phyloP scores from a whole-genome alignment of 2,329 filamentous ascomycete species.

The Ceratocystis alfenasii region DNA sequence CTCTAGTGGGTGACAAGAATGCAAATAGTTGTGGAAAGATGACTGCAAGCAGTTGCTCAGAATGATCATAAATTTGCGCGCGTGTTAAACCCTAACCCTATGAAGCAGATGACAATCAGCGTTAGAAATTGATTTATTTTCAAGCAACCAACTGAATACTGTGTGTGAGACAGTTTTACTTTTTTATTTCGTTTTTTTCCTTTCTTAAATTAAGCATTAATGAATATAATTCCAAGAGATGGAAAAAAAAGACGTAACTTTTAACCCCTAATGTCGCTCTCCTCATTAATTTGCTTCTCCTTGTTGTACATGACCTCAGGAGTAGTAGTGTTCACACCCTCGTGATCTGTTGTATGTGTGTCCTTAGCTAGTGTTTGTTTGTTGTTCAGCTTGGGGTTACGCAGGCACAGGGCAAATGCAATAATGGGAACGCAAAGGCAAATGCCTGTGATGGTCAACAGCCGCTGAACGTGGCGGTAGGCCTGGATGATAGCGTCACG shows the following conservation, averaged over 20 bases:
- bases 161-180: too few relatives aligned
- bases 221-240: background rate
- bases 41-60: background rate
- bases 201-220: too few relatives aligned
- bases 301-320: background rate
- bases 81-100: background rate
- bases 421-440: conserved; percentile 39
- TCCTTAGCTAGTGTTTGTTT: conserved; percentile 35
- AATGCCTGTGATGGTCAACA: conserved; percentile 39
- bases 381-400: conserved; percentile 38
- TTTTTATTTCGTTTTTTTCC: too few relatives aligned
- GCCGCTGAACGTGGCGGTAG: conserved; percentile 37
- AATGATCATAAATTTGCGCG: too few relatives aligned
- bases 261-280: background rate
- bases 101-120: too few relatives aligned
- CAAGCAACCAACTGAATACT: too few relatives aligned
- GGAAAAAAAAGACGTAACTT: background rate
- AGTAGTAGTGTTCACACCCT: background rate
- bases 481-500: conserved; percentile 34
- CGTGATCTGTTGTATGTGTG: background rate
- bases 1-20: background rate
- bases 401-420: conserved; percentile 32
- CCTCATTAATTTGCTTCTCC: background rate
- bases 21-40: background rate
- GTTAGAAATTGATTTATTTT: too few relatives aligned